A percentile compares a stretch with the other conserved stretches of the same genome.
Conservation (phyloP, 768 basidiomycete genomes). For the Boletus reticulatus region DNA sequence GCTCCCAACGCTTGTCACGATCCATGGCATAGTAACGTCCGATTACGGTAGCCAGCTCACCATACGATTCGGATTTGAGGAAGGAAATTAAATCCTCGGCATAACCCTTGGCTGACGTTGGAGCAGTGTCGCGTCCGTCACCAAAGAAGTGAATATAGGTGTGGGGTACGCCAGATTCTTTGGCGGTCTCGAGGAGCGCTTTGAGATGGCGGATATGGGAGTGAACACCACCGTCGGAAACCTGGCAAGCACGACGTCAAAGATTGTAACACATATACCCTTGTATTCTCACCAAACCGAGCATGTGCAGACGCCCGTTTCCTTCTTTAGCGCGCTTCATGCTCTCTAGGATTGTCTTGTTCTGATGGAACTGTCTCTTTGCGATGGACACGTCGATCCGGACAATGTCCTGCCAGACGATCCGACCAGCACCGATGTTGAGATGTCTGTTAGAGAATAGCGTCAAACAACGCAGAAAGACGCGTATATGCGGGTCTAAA, state of each 20-base stretch:
- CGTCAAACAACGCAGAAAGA: background rate
- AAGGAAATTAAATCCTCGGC: slow-evolving; percentile 75
- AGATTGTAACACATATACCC: background rate
- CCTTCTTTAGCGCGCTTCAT: slow-evolving; percentile 78
- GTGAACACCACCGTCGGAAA: slow-evolving; percentile 97
- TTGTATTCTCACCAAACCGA: slow-evolving; percentile 68
- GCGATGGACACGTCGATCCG: slow-evolving; percentile 91
- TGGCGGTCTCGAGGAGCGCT: slow-evolving; percentile 88
- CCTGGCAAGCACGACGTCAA: slow-evolving; percentile 38
- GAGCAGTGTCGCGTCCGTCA: slow-evolving; percentile 93
- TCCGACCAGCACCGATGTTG: slow-evolving; percentile 91
- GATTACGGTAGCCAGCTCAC: slow-evolving; percentile 80
- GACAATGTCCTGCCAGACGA: slow-evolving; percentile 98
- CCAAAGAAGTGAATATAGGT: slow-evolving; percentile 93
- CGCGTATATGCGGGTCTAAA: background rate
- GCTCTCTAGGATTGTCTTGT: slow-evolving; percentile 65
- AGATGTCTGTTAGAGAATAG: slow-evolving; percentile 59
- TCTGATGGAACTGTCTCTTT: slow-evolving; percentile 84
- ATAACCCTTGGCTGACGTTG: slow-evolving; percentile 77
- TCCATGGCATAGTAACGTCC: slow-evolving; percentile 98
- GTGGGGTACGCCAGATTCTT: slow-evolving; percentile 78
- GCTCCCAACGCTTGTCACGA: slow-evolving; percentile 95
- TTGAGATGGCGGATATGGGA: slow-evolving; percentile 91
- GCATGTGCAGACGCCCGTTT: slow-evolving; percentile 82
- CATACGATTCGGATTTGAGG: slow-evolving; percentile 71